Base-by-base conservation (phyloP, 768 basidiomycete genomes). In the Dendrothele bispora region DNA sequence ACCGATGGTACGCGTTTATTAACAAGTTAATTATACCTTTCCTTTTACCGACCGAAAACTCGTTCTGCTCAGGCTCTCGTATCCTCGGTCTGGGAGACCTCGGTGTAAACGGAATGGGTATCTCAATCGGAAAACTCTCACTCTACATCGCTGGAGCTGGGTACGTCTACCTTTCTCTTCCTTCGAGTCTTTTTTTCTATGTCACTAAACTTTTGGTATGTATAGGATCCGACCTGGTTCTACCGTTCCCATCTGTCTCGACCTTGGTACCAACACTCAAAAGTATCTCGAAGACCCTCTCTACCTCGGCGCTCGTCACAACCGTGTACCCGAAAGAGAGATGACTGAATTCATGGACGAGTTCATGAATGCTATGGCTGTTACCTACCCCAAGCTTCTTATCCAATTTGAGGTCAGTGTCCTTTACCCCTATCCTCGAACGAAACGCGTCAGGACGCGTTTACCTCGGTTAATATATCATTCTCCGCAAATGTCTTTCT, bases 111-210 rank as follows among this genome's bases (percentile, higher is more conserved):
- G 50, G 88, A 11, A 89, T 90, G 88, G 85, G 86, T 1, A 92
- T 95, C 56, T 82, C 88, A 7, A 86, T 94, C 42, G 94, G 94
- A n/a, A 95, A 97, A 67, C 75, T 98, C 6, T 90, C 88, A 15
- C 77, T 97, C 15, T 95, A 95, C 61, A 76, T 93, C 48, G 89
- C 91, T 17, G 92, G 90, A 26, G 94, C 91, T 48, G 93, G 93
- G 88, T 88, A 65, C 55, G 73, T 58, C 29, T 52, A 28, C 50
- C 48, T 45, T 35, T 24, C 17, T 37, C 38, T 26, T 39, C 35
- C 24, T 45, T 39, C 29, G 25, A 37, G 8, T 30, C 21, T 48
- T 22, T 36, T 39, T 29, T 27, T 15, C 11, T 12, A n/a, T n/a
- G n/a, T n/a, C n/a, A n/a, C n/a, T n/a, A n/a, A n/a, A n/a, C 4